Evolutionary conservation across 768 basidiomycete genomes (phyloP), one percentile per base, ranked within the genome.

Genomic region (Mycena maculata): DNA sequence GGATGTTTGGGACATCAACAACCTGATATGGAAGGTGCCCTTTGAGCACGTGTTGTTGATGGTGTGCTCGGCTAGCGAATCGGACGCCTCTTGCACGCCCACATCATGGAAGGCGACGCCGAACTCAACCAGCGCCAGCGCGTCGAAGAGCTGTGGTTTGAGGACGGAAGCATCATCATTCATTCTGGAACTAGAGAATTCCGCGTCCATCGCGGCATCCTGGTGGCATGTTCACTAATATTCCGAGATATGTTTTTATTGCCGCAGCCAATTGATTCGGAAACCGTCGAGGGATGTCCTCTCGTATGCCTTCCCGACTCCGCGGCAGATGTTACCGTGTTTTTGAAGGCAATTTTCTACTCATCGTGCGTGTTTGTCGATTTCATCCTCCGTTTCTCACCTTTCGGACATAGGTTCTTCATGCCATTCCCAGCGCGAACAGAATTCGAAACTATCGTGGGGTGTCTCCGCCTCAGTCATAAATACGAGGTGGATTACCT

Each of bases 391-490:
- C 16, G 41, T 20, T 36, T n/a, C 6, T 28, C 36, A 22, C 33
- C 20, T 1, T 22, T 6, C 44, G 4, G n/a, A 36, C 18, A 13
- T 38, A 67, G 65, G 27, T 67, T 39, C 30, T 67, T 61, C 15
- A 33, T 45, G 59, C 59, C 65, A 10, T 67, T 47, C 47, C 65
- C 65, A 27, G 50, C 23, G 23, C 9, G 13, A 36, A 67, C 65
- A 4, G 25, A 36, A 28, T 61, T 56, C 28, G 52, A 47, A 13
- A 44, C 20, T 3, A 9, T 61, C 27, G 30, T 28, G 15, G 42
- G 53, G 0, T 67, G 65, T 38, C 65, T 67, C 15, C 59, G 65
- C 8, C 60, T 67, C 27, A 44, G 59, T 18, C 59, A 67, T 39
- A 67, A 67, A 23, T 67, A 67, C 28, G 59, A 16, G 9, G 54